phyloP scores from a whole-genome alignment of 345 rosid genomes.

The Eucalyptus decipiens region DNA sequence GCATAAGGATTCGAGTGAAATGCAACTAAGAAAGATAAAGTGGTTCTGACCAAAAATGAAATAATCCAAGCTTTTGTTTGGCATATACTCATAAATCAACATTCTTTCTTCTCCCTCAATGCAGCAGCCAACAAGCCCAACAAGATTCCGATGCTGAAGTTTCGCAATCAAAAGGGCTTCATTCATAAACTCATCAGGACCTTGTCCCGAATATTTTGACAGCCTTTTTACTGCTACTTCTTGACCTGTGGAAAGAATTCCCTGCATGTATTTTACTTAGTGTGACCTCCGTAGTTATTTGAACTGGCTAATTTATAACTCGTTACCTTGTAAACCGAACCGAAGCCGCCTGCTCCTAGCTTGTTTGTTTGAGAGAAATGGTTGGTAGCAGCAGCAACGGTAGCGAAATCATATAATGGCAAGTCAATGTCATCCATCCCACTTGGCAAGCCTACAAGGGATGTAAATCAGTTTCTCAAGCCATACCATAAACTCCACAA shows the following conservation, averaged over 20 bases:
- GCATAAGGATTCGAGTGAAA: neutral
- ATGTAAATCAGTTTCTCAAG: neutral
- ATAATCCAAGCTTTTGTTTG: neutral
- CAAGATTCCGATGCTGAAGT: neutral
- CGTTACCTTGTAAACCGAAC: neutral
- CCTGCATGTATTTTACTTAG: neutral
- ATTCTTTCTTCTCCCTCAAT: neutral
- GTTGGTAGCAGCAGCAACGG: neutral
- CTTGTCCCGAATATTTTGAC: neutral
- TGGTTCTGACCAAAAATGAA: neutral
- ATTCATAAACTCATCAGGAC: neutral
- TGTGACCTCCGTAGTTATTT: neutral
- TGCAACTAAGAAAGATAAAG: neutral
- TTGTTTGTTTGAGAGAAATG: neutral
- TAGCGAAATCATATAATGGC: neutral
- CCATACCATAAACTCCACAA: neutral
- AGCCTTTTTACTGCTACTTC: neutral
- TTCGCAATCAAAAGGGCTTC: neutral
- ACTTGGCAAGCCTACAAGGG: neutral
- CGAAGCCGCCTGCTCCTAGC: neutral
- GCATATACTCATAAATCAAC: neutral
- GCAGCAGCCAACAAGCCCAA: neutral
- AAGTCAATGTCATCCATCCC: neutral
- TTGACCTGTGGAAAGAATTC: neutral
- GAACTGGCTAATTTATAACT: neutral